phyloP scores from a whole-genome alignment of 2,329 filamentous ascomycete species.

The Drechmeria coniospora region DNA sequence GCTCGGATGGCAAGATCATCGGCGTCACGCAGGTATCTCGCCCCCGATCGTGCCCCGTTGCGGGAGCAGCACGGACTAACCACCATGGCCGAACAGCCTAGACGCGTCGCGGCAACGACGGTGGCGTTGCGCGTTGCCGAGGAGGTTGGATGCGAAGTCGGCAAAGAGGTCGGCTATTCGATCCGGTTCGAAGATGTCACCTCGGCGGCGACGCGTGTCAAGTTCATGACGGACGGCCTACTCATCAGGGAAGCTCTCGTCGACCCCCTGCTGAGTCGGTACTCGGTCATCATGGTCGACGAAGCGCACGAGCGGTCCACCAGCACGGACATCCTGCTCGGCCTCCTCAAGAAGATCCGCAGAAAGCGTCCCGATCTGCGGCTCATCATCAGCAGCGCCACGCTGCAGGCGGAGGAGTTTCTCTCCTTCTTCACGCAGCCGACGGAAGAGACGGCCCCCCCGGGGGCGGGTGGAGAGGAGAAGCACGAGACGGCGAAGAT shows the following conservation, averaged over 20 bases:
- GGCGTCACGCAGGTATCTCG: constrained; percentile 70
- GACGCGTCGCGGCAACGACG: constrained; percentile 79
- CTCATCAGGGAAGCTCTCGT: constrained; percentile 84
- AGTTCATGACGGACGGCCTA: constrained; percentile 89
- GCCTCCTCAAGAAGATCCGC: constrained; percentile 78
- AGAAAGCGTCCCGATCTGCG: constrained; percentile 67
- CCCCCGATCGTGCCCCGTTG: neutral
- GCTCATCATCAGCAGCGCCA: constrained; percentile 86
- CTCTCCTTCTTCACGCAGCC: constrained; percentile 53
- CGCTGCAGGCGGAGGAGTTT: constrained; percentile 78
- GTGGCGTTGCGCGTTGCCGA: constrained; percentile 81
- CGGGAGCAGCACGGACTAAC: constrained; percentile 1
- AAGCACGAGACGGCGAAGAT: constrained; percentile 31
- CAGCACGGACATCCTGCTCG: constrained; percentile 80
- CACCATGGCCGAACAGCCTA: constrained; percentile 47
- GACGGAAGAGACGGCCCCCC: constrained; percentile 17
- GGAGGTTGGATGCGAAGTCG: constrained; percentile 71
- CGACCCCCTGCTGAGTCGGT: constrained; percentile 77
- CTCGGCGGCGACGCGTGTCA: constrained; percentile 71
- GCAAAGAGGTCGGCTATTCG: constrained; percentile 84
- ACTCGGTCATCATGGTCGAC: constrained; percentile 95
- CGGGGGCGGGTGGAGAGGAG: constrained; percentile 13
- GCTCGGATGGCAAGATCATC: constrained; percentile 64
- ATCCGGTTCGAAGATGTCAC: constrained; percentile 88
- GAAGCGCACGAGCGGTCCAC: constrained; percentile 91